phyloP scores from a whole-genome alignment of 2,329 filamentous ascomycete species.

The Coniochaeta pulveracea region DNA sequence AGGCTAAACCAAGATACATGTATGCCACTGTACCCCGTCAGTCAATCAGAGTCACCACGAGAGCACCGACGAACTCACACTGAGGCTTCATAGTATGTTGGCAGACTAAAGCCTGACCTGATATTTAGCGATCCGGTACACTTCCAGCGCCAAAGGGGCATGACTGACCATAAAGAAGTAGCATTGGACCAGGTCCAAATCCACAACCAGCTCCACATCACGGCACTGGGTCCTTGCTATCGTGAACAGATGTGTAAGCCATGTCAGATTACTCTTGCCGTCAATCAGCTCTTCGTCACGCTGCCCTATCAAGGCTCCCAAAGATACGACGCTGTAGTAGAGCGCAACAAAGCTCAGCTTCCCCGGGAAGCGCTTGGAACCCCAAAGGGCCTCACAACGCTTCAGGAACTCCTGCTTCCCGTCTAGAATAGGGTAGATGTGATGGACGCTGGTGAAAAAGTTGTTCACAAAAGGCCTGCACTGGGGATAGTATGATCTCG shows the following conservation, averaged over 20 bases:
- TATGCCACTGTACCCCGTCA: slow-evolving; percentile 22
- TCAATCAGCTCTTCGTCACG: slow-evolving; percentile 29
- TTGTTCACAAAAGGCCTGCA: slow-evolving; percentile 30
- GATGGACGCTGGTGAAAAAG: slow-evolving; percentile 35
- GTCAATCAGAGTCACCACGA: neutral
- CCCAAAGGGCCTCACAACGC: slow-evolving; percentile 30
- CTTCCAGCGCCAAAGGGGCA: neutral
- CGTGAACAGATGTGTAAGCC: slow-evolving; percentile 32
- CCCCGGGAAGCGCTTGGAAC: slow-evolving; percentile 10
- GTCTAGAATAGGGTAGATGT: slow-evolving; percentile 34
- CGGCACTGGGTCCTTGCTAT: slow-evolving; percentile 26
- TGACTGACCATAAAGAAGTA: slow-evolving; percentile 30
- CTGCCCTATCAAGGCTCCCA: slow-evolving; percentile 31
- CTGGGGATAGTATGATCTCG: slow-evolving; percentile 12
- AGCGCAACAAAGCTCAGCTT: slow-evolving; percentile 31
- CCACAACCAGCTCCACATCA: slow-evolving; percentile 27
- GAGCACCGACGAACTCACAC: slow-evolving; percentile 16
- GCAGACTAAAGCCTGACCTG: slow-evolving; percentile 29
- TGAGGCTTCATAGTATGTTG: slow-evolving; percentile 37
- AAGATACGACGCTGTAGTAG: slow-evolving; percentile 32
- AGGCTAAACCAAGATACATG: slow-evolving; percentile 34
- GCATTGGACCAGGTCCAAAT: slow-evolving; percentile 34
- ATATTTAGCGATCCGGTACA: neutral
- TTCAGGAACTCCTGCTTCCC: slow-evolving; percentile 29
- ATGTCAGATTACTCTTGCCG: slow-evolving; percentile 30